Base-by-base conservation (phyloP, 441 rosid species). In the Syzygium malaccense region DNA sequence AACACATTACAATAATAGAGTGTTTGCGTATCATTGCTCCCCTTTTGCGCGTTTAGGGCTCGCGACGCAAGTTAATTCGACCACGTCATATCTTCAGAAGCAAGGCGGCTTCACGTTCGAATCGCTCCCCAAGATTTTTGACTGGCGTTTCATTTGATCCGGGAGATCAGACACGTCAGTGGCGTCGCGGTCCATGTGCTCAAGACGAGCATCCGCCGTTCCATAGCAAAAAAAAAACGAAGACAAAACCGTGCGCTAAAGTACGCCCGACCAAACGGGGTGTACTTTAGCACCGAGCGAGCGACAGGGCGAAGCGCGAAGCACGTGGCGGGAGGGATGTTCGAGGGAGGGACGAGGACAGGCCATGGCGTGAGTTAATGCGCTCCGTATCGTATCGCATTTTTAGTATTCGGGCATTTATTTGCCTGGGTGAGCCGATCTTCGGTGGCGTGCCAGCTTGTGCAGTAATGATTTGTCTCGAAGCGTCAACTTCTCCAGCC, bases 21-120 rank as follows among this genome's bases (percentile, higher is more conserved):
- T 0, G 1, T 11, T 20, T 12, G 51, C 8, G 0, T 28, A 23
- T 12, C 45, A 41, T 41, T 41, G 45, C 48, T 45, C 48, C 8
- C 48, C 48, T 1, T 37, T 20, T 15, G 25, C 2, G n/a, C 9
- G 0, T 71, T 19, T 0, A 23, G 0, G 83, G 10, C 1, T 23
- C 4, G 12, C 1, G 0, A 0, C 51, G 25, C 0, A 1, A 23
- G n/a, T 11, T 12, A 14, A 23, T 75, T 75, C 3, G 3, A 41
- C 12, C 25, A 8, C 2, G 0, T 20, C 80, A 37, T 37, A 11
- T 37, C 9, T 68, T 33, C 6, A 2, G 37, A 33, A 5, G 26
- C 12, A 5, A 33, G 15, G 5, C 0, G 3, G 13, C 11, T 23
- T 75, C 26, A 6, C 17, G 20, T 37, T 20, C 17, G 17, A 75